phyloP scores from a whole-genome alignment of 2,329 filamentous ascomycete species.

The Arthrobotrys sphaeroides region DNA sequence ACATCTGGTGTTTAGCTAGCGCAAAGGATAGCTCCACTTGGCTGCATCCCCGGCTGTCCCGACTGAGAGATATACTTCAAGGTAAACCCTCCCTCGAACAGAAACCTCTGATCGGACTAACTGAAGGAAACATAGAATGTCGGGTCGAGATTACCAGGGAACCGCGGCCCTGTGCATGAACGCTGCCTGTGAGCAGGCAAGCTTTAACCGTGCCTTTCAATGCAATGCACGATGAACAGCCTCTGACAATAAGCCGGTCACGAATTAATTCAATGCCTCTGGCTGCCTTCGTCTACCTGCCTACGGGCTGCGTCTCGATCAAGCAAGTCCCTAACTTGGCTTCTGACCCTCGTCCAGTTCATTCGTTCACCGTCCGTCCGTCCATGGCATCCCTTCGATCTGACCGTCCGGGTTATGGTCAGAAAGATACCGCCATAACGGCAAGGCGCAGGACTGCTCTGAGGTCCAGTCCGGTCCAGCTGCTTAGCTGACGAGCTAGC shows the following conservation, averaged over 20 bases:
- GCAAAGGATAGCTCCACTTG: slow-evolving; percentile 15
- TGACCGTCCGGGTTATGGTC: not conserved
- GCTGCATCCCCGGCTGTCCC: slow-evolving; percentile 9
- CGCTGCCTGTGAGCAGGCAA: slow-evolving; percentile 10
- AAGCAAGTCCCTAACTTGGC: slow-evolving; percentile 21
- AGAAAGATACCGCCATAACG: slow-evolving; percentile 2
- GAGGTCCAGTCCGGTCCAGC: not conserved
- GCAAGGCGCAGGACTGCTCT: slow-evolving; percentile 23
- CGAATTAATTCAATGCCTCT: slow-evolving; percentile 17
- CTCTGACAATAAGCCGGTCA: slow-evolving; percentile 22
- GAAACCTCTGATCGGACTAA: slow-evolving; percentile 4
- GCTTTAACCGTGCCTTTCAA: slow-evolving; percentile 21
- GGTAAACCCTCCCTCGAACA: slow-evolving; percentile 1
- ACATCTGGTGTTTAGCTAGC: slow-evolving; percentile 1
- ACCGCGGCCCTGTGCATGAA: slow-evolving; percentile 32
- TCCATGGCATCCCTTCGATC: no score
- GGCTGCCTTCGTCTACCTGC: slow-evolving; percentile 21
- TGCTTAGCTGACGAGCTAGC: slow-evolving; percentile 1
- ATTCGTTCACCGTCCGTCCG: no score
- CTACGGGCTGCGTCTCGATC: slow-evolving; percentile 21
- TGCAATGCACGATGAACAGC: slow-evolving; percentile 17
- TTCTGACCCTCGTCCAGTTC: not conserved
- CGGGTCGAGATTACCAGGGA: slow-evolving; percentile 36
- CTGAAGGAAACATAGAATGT: not conserved
- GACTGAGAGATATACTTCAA: slow-evolving; percentile 15